Percentiles rank a stretch among this genome's conserved stretches.
phyloP scores from a whole-genome alignment of 345 rosid genomes.

The Melastoma malabathricum region DNA sequence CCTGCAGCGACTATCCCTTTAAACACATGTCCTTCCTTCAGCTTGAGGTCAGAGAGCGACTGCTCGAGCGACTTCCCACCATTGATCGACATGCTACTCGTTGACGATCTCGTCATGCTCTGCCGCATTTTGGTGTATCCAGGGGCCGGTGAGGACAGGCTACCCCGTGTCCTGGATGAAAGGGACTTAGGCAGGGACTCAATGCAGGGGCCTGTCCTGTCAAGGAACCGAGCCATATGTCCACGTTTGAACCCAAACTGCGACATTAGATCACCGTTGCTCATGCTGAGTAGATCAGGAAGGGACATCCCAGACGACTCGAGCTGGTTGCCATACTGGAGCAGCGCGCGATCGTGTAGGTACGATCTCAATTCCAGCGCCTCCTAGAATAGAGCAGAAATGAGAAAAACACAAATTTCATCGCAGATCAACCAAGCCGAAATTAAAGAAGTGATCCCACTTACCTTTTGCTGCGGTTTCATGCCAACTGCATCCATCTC shows the following conservation, averaged over 20 bases:
- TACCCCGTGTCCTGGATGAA: neutral
- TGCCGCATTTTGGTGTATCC: constrained; percentile 13
- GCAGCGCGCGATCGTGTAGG: constrained; percentile 50
- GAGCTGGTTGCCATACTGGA: constrained; percentile 40
- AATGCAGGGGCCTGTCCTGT: constrained; percentile 24
- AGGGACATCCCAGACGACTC: constrained; percentile 42
- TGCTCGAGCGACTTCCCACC: constrained; percentile 24
- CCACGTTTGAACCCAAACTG: constrained; percentile 56
- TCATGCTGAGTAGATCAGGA: constrained; percentile 33
- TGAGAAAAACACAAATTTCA: no score
- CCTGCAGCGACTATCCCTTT: constrained; percentile 55
- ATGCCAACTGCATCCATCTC: constrained; percentile 41
- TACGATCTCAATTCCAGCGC: constrained; percentile 47
- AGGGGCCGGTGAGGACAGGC: constrained; percentile 17
- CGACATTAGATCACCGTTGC: constrained; percentile 26
- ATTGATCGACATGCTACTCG: constrained; percentile 9
- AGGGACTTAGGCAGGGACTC: constrained; percentile 23
- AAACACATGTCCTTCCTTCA: constrained; percentile 42
- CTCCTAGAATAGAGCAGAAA: constrained; percentile 21
- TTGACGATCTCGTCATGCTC: constrained; percentile 11
- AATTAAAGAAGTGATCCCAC: neutral
- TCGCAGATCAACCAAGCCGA: no score
- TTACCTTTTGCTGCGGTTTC: constrained; percentile 46
- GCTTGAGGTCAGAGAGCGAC: constrained; percentile 37
- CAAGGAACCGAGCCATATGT: constrained; percentile 36